Conservation (phyloP, 2,329 filamentous ascomycete species). For the Aspergillus spinulosporus region DNA sequence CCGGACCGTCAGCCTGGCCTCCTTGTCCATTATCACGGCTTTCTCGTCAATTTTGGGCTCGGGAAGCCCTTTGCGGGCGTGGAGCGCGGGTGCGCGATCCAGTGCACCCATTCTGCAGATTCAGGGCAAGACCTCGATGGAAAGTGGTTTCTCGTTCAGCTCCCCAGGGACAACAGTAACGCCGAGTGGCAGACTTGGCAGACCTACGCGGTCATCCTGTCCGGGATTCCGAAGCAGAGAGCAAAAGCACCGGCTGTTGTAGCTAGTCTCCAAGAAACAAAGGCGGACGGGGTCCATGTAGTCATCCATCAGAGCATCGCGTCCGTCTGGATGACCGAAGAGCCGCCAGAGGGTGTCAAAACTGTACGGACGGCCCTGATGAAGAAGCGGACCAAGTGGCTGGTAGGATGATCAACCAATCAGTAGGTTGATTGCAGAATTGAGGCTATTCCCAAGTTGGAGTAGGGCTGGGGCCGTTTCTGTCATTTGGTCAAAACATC, state of each 20-base stretch:
- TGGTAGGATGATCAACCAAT: too few species aligned
- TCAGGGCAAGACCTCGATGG: neutral
- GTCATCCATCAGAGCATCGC: too few species aligned
- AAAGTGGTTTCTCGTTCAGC: slow-evolving; percentile 16
- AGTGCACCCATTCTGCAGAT: neutral
- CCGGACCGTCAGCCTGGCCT: neutral
- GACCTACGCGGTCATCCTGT: slow-evolving; percentile 16
- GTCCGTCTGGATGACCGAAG: too few species aligned
- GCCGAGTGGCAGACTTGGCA: slow-evolving; percentile 11
- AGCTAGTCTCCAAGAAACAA: too few species aligned
- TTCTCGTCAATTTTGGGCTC: neutral
- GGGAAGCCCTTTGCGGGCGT: slow-evolving; percentile 7
- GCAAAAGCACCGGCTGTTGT: slow-evolving; percentile 1
- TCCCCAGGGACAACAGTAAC: slow-evolving; percentile 8
- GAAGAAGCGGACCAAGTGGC: too few species aligned
- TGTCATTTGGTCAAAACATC: too few species aligned
- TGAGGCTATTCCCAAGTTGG: too few species aligned
- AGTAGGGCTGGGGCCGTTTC: too few species aligned
- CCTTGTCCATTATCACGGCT: slow-evolving; percentile 2
- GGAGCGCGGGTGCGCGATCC: slow-evolving; percentile 14
- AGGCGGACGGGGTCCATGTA: too few species aligned
- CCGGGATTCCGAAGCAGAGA: slow-evolving; percentile 2
- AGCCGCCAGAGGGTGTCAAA: too few species aligned
- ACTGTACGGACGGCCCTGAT: too few species aligned
- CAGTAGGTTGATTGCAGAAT: too few species aligned